Base-by-base conservation (phyloP, 345 rosid genomes). In the Odontarrhena argentea region DNA sequence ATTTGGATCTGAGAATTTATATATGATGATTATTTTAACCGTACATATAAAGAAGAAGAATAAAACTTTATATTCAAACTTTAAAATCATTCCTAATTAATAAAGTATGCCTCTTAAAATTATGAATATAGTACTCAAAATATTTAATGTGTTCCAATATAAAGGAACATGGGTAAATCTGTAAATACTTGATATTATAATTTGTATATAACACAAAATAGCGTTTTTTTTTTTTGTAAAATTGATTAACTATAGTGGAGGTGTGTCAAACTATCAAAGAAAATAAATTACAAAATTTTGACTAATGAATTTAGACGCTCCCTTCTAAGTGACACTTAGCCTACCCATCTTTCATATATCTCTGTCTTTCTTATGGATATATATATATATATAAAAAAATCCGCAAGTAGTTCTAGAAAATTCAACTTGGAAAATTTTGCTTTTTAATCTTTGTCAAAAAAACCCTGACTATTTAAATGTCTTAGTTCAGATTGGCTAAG, bases 291-390 rank as follows among this genome's bases (percentile, higher is more conserved):
- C 36, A 28, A 55, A 53, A 45, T 41, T 63, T 74, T 63, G 74
- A 74, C 78, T 68, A 48, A 40, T 63, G 68, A 48, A 43, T 13
- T 12, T 35, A 12, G 44, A 28, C 45, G 68, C 63, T 73, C 63
- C 77, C 52, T 46, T 46, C 41, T 63, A 41, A 74, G 78, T 74
- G 78, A 74, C 65, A 55, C 37, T 68, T 68, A 62, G 78, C 78
- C 78, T 55, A 74, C 74, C 78, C 54, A 46, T 30, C 14, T 67
- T 54, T 41, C 58, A 55, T 5, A 47, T 36, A 58, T 38, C 46
- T 46, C 7, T 9, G 12, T 2, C 32, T 30, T 48, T 8, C 10
- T 22, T 48, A 24, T 25, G 2, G 3, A 1, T 24, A 18, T 18
- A 18, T 18, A 18, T 18, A n/a, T n/a, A n/a, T n/a, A n/a, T n/a